Conservation (phyloP, 352 stramenopile species). For the Globisporangium radiosum region DNA sequence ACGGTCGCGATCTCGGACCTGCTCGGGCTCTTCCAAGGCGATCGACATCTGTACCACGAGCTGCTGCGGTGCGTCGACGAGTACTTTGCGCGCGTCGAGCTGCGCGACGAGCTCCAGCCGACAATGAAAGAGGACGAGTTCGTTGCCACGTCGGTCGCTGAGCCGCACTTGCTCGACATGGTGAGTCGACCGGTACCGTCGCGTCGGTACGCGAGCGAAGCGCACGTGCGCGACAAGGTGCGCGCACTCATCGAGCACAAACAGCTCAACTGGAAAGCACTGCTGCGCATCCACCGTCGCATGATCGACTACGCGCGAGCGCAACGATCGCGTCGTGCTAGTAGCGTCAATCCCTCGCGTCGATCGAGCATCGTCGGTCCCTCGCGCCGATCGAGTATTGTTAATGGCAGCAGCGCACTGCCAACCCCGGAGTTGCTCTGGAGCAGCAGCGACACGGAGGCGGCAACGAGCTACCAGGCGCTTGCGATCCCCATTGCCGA, state of each 20-base stretch:
- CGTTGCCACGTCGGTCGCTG: slow-evolving; percentile 23
- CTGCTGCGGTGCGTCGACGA: slow-evolving; percentile 41
- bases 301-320: slow-evolving; percentile 10
- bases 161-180: slow-evolving; percentile 31
- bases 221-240: slow-evolving; percentile 29
- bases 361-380: not conserved
- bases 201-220: slow-evolving; percentile 19
- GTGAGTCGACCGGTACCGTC: slow-evolving; percentile 28
- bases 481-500: slow-evolving; percentile 12
- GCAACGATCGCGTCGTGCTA: not conserved
- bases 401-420: not conserved
- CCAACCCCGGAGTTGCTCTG: not conserved
- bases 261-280: slow-evolving; percentile 19
- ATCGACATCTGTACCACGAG: slow-evolving; percentile 35
- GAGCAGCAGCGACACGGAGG: not conserved
- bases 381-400: not conserved
- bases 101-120: slow-evolving; percentile 20
- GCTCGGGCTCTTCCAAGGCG: slow-evolving; percentile 36
- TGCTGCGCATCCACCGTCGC: slow-evolving; percentile 19
- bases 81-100: slow-evolving; percentile 36
- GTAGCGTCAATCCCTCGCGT: not conserved
- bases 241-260: slow-evolving; percentile 18
- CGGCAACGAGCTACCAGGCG: not conserved
- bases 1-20: slow-evolving; percentile 36
- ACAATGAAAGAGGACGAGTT: slow-evolving; percentile 40